Evolutionary conservation across 176 grass and related monocot species (phyloP).

Genomic region (Ensete glaucum): DNA sequence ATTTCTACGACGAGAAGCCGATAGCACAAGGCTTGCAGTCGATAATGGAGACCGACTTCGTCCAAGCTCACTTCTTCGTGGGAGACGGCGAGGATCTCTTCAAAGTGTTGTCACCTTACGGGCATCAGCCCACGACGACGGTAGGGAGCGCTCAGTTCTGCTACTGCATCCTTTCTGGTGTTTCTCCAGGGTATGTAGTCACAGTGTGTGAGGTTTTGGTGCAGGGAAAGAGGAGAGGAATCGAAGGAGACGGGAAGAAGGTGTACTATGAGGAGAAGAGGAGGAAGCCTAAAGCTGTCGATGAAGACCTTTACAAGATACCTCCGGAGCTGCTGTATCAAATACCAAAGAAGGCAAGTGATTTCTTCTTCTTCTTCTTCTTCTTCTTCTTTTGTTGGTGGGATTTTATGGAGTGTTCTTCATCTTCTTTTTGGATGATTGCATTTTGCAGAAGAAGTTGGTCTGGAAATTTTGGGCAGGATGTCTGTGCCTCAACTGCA

Average conservation of each 20-base stretch:
- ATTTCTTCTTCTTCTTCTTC: too few relatives aligned
- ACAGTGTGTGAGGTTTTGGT: not conserved
- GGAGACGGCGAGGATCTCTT: constrained; percentile 2
- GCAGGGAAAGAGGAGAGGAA: not conserved
- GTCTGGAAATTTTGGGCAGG: not conserved
- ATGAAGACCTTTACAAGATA: constrained; percentile 11
- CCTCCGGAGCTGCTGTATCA: not conserved
- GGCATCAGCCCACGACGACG: not conserved
- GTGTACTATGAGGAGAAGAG: not conserved
- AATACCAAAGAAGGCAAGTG: constrained; percentile 3
- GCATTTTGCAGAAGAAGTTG: not conserved
- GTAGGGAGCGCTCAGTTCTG: too few relatives aligned
- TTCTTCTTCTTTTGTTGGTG: too few relatives aligned
- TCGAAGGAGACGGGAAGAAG: not conserved
- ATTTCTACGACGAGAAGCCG: not conserved
- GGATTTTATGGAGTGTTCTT: too few relatives aligned
- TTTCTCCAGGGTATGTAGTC: too few relatives aligned
- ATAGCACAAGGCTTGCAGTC: too few relatives aligned
- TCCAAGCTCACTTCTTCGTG: constrained; percentile 2
- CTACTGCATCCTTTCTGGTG: too few relatives aligned
- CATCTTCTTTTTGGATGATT: not conserved
- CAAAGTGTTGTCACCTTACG: not conserved
- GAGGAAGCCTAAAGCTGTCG: not conserved
- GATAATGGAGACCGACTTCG: not conserved
- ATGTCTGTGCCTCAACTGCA: not conserved